Conservation (phyloP, 768 basidiomycete genomes). For the Mycena kentingensis region DNA sequence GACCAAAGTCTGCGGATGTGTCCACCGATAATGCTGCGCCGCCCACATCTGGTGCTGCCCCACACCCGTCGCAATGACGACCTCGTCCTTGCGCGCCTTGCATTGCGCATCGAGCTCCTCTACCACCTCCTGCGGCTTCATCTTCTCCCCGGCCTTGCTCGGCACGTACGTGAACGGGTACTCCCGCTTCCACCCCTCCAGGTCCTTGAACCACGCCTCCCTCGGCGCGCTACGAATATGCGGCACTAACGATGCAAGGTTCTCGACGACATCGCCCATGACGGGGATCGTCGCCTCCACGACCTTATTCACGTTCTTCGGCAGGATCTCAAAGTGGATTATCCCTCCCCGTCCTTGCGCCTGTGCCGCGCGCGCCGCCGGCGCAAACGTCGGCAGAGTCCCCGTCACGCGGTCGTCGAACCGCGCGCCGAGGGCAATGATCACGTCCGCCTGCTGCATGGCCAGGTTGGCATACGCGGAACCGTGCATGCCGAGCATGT, state of each 20-base stretch:
- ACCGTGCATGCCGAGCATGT: slow-evolving; percentile 99
- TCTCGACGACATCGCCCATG: slow-evolving; percentile 89
- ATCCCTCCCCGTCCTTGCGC: slow-evolving; percentile 87
- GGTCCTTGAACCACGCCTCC: slow-evolving; percentile 79
- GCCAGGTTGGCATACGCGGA: slow-evolving; percentile 96
- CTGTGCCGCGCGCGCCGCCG: slow-evolving; percentile 86
- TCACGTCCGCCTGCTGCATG: slow-evolving; percentile 96
- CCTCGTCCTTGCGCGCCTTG: slow-evolving; percentile 79
- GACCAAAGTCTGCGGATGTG: slow-evolving; percentile 80
- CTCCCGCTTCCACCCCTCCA: slow-evolving; percentile 79
- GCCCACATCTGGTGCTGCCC: slow-evolving; percentile 99
- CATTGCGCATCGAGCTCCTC: slow-evolving; percentile 87
- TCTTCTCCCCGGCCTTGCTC: slow-evolving; percentile 59
- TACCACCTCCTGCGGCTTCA: slow-evolving; percentile 97
- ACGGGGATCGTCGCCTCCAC: slow-evolving; percentile 92
- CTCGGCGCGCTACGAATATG: slow-evolving; percentile 67
- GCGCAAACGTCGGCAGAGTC: slow-evolving; percentile 86
- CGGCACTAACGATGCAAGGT: slow-evolving; percentile 80
- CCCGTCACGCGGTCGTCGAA: slow-evolving; percentile 99
- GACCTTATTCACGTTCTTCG: slow-evolving; percentile 99
- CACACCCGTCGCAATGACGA: slow-evolving; percentile 90
- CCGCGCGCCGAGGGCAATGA: slow-evolving; percentile 94
- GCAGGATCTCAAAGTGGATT: slow-evolving; percentile 98
- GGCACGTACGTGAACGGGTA: slow-evolving; percentile 90
- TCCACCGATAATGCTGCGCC: slow-evolving; percentile 92